Percentiles rank a stretch among this genome's conserved stretches.
Conservation (phyloP, 768 basidiomycete genomes). For the Mycena kentingensis region DNA sequence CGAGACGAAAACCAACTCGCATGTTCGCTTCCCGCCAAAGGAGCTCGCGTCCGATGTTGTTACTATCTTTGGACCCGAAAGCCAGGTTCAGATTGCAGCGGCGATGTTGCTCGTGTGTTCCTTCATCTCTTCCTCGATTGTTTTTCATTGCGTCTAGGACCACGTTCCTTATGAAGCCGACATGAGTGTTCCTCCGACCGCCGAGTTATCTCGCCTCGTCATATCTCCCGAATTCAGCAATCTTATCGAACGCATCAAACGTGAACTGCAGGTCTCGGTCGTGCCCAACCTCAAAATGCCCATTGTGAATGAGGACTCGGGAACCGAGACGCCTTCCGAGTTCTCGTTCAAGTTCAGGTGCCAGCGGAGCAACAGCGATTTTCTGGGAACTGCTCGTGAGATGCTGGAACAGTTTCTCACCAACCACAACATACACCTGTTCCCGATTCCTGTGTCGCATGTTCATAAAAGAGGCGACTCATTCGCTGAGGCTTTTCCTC, state of each 20-base stretch:
- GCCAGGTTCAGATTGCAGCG: constrained; percentile 94
- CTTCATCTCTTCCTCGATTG: not conserved
- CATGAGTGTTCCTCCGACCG: constrained; percentile 83
- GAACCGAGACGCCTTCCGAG: constrained; percentile 63
- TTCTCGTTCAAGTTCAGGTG: constrained; percentile 95
- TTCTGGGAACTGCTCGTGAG: constrained; percentile 85
- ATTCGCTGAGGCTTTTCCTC: constrained; percentile 93
- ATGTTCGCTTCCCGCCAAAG: constrained; percentile 90
- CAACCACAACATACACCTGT: constrained; percentile 80
- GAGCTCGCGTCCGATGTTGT: constrained; percentile 94
- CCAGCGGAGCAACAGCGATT: constrained; percentile 93
- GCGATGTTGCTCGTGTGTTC: constrained; percentile 86
- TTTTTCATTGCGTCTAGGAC: constrained; percentile 54
- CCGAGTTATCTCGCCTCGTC: constrained; percentile 76
- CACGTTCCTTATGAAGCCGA: constrained; percentile 97
- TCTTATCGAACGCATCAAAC: constrained; percentile 90
- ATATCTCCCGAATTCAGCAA: constrained; percentile 78
- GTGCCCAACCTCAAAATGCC: constrained; percentile 73
- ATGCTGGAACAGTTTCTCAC: constrained; percentile 90
- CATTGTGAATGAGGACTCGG: constrained; percentile 47
- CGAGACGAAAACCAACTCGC: constrained; percentile 93
- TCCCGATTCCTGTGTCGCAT: constrained; percentile 77
- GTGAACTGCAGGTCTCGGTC: constrained; percentile 91
- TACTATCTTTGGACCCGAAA: constrained; percentile 95
- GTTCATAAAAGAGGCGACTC: constrained; percentile 88